phyloP scores from a whole-genome alignment of 2,329 filamentous ascomycete genomes.

The Cryoendolithus antarcticus region DNA sequence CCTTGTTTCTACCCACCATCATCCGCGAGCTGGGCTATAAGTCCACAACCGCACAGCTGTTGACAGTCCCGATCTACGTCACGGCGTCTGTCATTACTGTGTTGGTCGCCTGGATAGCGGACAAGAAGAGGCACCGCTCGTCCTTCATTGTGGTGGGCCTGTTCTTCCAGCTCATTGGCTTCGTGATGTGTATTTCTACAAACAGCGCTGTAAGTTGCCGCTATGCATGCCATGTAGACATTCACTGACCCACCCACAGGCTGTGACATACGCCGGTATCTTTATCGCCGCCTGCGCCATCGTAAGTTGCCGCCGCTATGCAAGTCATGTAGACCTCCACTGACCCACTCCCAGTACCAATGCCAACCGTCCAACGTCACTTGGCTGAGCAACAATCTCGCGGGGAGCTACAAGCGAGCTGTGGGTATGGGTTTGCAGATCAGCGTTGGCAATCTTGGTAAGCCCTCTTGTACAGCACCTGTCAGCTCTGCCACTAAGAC shows the following conservation, averaged over 20 bases:
- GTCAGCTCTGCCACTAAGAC: too few relatives aligned
- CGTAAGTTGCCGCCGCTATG: too few relatives aligned
- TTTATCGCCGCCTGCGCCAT: conserved; percentile 16
- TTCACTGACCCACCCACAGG: too few relatives aligned
- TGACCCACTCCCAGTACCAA: too few relatives aligned
- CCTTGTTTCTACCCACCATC: conserved; percentile 21
- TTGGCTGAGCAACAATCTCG: conserved; percentile 50
- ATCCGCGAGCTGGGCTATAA: conserved; percentile 32
- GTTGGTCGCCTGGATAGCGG: conserved; percentile 13
- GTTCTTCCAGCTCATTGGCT: conserved; percentile 11
- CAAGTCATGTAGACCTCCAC: too few relatives aligned
- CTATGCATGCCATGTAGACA: too few relatives aligned
- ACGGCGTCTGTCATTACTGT: conserved; percentile 13
- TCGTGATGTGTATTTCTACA: too few relatives aligned
- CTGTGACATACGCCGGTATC: conserved; percentile 18
- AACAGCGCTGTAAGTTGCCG: too few relatives aligned
- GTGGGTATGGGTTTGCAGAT: conserved; percentile 47
- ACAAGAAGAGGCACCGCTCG: conserved; percentile 14
- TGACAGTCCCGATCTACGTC: conserved; percentile 35
- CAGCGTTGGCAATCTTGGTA: conserved; percentile 30
- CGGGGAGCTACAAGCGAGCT: conserved; percentile 41
- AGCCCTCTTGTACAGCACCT: too few relatives aligned
- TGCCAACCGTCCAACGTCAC: conserved; percentile 45
- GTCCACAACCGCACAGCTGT: conserved; percentile 29
- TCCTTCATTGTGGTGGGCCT: conserved; percentile 15